Base-by-base conservation (phyloP, 306 rosid genomes). In the Castanopsis chinensis region DNA sequence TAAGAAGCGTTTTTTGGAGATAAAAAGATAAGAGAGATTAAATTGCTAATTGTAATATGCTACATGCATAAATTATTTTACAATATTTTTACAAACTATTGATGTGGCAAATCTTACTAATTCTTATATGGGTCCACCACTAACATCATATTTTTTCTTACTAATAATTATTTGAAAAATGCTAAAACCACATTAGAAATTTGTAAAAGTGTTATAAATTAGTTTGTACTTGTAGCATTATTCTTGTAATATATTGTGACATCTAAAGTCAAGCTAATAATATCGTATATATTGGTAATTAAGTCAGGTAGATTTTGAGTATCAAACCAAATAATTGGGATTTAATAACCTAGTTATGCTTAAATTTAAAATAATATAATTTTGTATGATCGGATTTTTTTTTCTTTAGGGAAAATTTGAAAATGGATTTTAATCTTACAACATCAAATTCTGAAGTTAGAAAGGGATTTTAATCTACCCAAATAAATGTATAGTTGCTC, bases 321-420 rank as follows among this genome's bases (percentile, higher is more conserved):
- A 6, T 30, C 19, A 65, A 32, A 65, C 8, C n/a, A 5, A 30
- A 15, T 27, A 32, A 65, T 18, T 13, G 71, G 71, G 21, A 65
- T 65, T 65, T 65, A 33, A 32, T 9, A 32, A 23, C 43, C 49
- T 10, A 0, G 23, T 1, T 74, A 69, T 20, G 52, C 14, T 80
- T 85, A 43, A 75, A 75, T 35, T 71, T 45, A 60, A 70, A 60
- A 83, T 85, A 82, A 3, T 30, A 6, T 53, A 13, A 21, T 8
- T 54, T 53, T 73, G 79, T 79, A 65, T 76, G 55, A 5, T 64
- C n/a, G 15, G 20, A 33, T 37, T 32, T 4, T 75, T 32, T 53
- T 60, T 30, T n/a, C 71, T 37, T 49, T 65, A 2, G 4, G 7
- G 32, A 75, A 20, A 61, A 63, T 76, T 14, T 63, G 51, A 52